These are phyloP conservation scores for Tritrichomonas foetus DNA, from an alignment of 208 protist species.

Conservation along the genomic window DNA sequence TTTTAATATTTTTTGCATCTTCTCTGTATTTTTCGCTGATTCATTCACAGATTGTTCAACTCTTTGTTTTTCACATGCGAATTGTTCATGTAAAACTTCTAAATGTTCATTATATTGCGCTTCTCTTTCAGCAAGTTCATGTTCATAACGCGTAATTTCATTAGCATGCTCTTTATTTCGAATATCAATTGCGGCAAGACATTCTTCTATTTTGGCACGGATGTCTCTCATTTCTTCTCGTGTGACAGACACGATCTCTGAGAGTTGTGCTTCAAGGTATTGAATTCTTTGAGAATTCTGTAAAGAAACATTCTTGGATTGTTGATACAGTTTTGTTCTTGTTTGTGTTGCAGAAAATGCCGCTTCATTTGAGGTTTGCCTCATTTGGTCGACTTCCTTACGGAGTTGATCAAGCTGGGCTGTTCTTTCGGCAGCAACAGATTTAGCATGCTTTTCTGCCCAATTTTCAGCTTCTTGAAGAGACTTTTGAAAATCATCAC, in stretches of 20 bases:
- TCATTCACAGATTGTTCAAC: background rate
- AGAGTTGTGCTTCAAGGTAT: conserved; percentile 3
- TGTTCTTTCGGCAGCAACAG: background rate
- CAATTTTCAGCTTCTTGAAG: conserved; percentile 28
- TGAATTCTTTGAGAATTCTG: background rate
- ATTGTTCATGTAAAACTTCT: background rate
- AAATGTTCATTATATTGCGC: background rate
- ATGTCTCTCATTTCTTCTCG: background rate
- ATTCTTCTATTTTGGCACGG: conserved; percentile 2
- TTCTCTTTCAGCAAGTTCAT: background rate
- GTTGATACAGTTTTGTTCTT: background rate
- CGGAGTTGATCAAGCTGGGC: background rate
- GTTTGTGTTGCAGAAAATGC: background rate
- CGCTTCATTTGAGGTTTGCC: background rate
- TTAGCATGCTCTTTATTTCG: background rate
- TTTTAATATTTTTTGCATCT: background rate
- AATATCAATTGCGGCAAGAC: background rate
- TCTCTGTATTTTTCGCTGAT: background rate
- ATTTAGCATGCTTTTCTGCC: background rate
- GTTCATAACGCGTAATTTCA: background rate
- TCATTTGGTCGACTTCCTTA: background rate
- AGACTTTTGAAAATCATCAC: background rate
- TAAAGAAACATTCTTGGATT: background rate
- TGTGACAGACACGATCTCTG: background rate
- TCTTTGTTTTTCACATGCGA: background rate